Base-by-base conservation (phyloP, 305 asterid species). In the Caryopteris hybrid region DNA sequence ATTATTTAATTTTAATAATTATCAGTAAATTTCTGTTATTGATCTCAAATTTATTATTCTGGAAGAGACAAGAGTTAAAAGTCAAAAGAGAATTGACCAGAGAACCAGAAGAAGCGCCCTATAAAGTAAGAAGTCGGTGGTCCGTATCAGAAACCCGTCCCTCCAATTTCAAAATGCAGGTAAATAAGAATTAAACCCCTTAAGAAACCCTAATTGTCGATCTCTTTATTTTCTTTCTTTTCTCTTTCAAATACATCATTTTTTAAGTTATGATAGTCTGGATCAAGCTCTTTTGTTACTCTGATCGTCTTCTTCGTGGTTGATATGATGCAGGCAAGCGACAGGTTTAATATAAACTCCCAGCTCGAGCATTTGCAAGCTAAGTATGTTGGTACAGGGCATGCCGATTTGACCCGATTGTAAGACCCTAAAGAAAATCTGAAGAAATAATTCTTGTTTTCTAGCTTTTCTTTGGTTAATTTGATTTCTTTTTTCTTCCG, bases 361-460 rank as follows among this genome's bases (percentile, higher is more conserved):
- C 99, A 94, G 87, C 95, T 91, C 77, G 98, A 94, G 87, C 99
- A 91, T 73, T 75, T 94, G 74, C 99, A 94, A 82, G 99, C 99
- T 62, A 94, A 89, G 50, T 94, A 94, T 73, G 99, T 94, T 42
- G 99, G 99, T 29, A 94, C 99, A 18, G 99, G 99, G 7, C 98
- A 94, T 64, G 98, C 99, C 29, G 98, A 94, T 56, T 78, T 94
- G 90, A 94, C 83, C 62, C 80, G 99, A 86, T 91, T 87, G 98
- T 92, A 66, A 76, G 96, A 16, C 9, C 25, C 21, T 69, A 18
- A 23, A 16, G 17, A 42, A 39, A 21, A 7, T 48, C 21, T 51
- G 42, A 29, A 20, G 56, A 33, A 60, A 21, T 2, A 50, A 17
- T 3, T 36, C n/a, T n/a, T n/a, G n/a, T n/a, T n/a, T n/a, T n/a